Percentiles rank a stretch among this genome's conserved stretches.
These are phyloP conservation scores for Tricholoma hemisulphureum DNA, from an alignment of 768 basidiomycete genomes.

Conservation along the genomic window DNA sequence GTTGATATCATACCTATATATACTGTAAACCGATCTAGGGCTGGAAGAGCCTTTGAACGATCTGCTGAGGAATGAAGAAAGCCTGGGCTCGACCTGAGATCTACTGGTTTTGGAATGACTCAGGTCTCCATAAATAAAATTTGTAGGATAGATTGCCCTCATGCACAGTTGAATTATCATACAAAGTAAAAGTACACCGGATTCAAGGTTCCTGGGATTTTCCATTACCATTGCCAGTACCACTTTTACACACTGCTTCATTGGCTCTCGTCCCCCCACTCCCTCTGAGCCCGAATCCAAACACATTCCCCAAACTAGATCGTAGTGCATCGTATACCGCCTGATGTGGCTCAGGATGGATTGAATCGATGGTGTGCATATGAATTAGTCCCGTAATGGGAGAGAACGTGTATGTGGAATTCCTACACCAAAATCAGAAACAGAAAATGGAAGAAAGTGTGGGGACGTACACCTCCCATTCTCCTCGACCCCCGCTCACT, in stretches of 20 bases:
- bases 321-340: constrained; percentile 66
- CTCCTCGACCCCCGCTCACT: constrained; percentile 58
- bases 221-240: background rate
- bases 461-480: constrained; percentile 71
- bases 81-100: too few relatives aligned
- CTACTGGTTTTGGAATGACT: too few relatives aligned
- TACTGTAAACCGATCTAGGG: too few relatives aligned
- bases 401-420: constrained; percentile 74
- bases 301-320: constrained; percentile 37
- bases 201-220: background rate
- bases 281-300: constrained; percentile 31
- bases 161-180: too few relatives aligned
- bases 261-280: constrained; percentile 10
- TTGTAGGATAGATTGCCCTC: too few relatives aligned
- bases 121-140: too few relatives aligned
- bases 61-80: too few relatives aligned
- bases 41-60: too few relatives aligned
- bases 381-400: constrained; percentile 62
- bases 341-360: constrained; percentile 72
- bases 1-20: too few relatives aligned
- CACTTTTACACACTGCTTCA: constrained; percentile 11
- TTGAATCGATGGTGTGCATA: constrained; percentile 68
- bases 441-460: background rate
- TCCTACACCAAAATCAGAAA: constrained; percentile 34
- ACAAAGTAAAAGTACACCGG: too few relatives aligned